Base-by-base conservation (phyloP, 2,329 filamentous ascomycete genomes). In the Xylariaceae sp. region DNA sequence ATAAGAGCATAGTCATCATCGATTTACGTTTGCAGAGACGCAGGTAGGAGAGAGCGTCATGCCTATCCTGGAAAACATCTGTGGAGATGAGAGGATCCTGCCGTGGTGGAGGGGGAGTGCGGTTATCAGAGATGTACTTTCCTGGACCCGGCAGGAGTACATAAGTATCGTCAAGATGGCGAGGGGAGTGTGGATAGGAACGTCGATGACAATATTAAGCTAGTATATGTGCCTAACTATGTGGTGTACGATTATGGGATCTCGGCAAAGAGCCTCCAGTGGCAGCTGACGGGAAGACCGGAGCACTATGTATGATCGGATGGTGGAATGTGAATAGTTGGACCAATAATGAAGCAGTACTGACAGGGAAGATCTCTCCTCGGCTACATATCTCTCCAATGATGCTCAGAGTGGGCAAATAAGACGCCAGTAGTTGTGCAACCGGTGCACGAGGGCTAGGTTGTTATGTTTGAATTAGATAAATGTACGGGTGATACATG, bases 81-180 rank as follows among this genome's bases (percentile, higher is more conserved):
- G 42, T 38, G 36, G 23, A 22, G 22, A 41, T 41, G 38, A 16
- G 35, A 22, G 46, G 42, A 45, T 34, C 42, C 34, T 8, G 34
- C 37, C 39, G 19, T 36, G 27, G 38, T 23, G 37, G 48, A 35
- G 33, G 43, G 39, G 39, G 48, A 45, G 48, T 53, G 48, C 38
- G 32, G 21, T 25, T 49, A 53, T 45, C 45, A 47, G 34, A 12
- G 22, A 42, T 45, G 40, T 48, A 48, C 40, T 45, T 5, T 14
- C 37, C 19, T 41, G 25, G 34, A 37, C 45, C 42, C 42, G 45
- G 22, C 38, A 35, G 46, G 44, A 48, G 48, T 48, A 21, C 40
- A 41, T 29, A 34, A 32, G 35, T 34, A 37, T 40, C 22, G 38
- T 29, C 45, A 32, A 27, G 44, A 40, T 42, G 29, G 36, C 27